Evolutionary conservation across 2,329 filamentous ascomycete genomes (phyloP).

Genomic region (Xylaria sp.): DNA sequence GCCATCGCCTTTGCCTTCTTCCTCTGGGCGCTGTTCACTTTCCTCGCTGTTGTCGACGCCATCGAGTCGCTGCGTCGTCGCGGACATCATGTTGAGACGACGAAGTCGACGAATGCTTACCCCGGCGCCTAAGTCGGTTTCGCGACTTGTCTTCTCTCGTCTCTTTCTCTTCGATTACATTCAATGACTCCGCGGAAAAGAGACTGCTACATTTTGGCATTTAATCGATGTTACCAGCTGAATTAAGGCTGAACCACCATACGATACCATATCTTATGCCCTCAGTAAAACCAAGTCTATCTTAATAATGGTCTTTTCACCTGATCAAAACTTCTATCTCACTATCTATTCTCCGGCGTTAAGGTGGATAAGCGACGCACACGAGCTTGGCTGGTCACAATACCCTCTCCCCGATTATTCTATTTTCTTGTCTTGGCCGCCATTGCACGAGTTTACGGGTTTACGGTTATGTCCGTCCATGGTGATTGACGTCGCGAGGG

Average conservation of each 20-base stretch:
- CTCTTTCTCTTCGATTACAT: neutral
- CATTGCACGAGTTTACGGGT: neutral
- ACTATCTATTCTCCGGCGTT: constrained; percentile 16
- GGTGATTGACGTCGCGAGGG: neutral
- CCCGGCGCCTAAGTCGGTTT: constrained; percentile 42
- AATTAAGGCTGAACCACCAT: neutral
- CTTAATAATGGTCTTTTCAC: neutral
- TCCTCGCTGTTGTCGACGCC: constrained; percentile 60
- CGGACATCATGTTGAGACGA: constrained; percentile 48
- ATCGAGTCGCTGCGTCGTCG: constrained; percentile 58
- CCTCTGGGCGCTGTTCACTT: constrained; percentile 66
- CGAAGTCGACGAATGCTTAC: constrained; percentile 43
- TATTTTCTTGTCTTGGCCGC: neutral
- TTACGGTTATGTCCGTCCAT: neutral
- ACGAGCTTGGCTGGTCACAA: constrained; percentile 13
- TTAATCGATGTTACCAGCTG: neutral
- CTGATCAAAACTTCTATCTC: neutral
- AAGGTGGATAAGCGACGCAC: neutral
- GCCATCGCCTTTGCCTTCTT: constrained; percentile 75
- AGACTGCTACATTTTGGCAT: neutral
- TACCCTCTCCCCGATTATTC: constrained; percentile 21
- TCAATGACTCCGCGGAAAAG: neutral
- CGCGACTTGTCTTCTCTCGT: no score
- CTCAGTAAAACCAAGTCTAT: neutral
- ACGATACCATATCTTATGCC: neutral